Evolutionary conservation across 2,329 filamentous ascomycete genomes (phyloP), one percentile per base, ranked within the genome.

Genomic region (Penicillium sp.): DNA sequence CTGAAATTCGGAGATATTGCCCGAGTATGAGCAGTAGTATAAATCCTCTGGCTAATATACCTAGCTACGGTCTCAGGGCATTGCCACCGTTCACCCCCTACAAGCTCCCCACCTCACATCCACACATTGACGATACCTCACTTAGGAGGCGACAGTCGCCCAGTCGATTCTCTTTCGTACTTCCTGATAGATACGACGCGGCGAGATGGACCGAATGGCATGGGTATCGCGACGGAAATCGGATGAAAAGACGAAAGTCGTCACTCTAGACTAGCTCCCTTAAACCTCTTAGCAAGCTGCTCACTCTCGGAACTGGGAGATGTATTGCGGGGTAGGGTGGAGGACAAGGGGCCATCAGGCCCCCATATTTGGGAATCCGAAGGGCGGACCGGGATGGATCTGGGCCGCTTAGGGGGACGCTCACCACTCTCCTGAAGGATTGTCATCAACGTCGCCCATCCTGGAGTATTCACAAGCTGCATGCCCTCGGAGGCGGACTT

Each of bases 361-460:
- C 66, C 68, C 45, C 62, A 59, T 55, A 66, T 59, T 55, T 64
- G 59, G 55, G 63, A 58, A 52, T 64, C 57, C 59, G 61, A 52
- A 62, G 62, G 54, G 63, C 73, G 71, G 65, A 72, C 70, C 56
- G 69, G 67, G 56, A 58, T 61, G 54, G 66, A 67, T 70, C 73
- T 68, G 62, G 69, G 64, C 70, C 78, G 87, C 80, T 93, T 95
- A 73, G 84, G 85, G 82, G 86, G 83, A 83, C 86, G 86, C 88
- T 95, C 91, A 95, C 91, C 89, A 81, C 89, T 90, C 83, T 90
- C 88, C 84, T 93, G 84, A 75, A 97, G 82, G 70, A 99, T 95
- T 71, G 88, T 86, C 74, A 92, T 80, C 66, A 99, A 80, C 52
- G 89, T 97, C 72, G 91, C 88, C 93, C 93, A 99, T 65, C 93